Percentiles rank a stretch among this genome's conserved stretches.
These are phyloP conservation scores for Ceratocystiopsis minuta DNA, from an alignment of 2,329 filamentous ascomycete species.

Conservation along the genomic window DNA sequence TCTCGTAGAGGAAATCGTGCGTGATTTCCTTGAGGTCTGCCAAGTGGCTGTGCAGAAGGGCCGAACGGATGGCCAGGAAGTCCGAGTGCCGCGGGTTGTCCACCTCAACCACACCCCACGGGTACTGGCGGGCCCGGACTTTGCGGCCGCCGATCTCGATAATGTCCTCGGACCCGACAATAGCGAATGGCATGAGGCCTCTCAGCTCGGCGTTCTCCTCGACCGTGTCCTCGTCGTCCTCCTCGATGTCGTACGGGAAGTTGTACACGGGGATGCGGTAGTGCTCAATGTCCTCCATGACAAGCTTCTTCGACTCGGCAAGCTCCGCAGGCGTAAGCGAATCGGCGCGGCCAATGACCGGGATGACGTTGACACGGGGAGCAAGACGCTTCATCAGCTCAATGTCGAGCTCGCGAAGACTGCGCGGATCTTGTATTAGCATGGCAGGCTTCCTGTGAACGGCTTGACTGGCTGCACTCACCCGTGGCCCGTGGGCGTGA, in stretches of 20 bases:
- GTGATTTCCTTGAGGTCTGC: constrained; percentile 99
- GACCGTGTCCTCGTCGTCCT: constrained; percentile 97
- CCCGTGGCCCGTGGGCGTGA: constrained; percentile 94
- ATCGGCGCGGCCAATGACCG: constrained; percentile 95
- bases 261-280: constrained; percentile 99
- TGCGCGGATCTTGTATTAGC: constrained; percentile 16
- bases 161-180: constrained; percentile 91
- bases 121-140: constrained; percentile 90
- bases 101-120: constrained; percentile 97
- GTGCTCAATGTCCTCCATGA: constrained; percentile 99
- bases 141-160: constrained; percentile 86
- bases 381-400: constrained; percentile 99
- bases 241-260: constrained; percentile 98
- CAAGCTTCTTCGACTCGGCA: constrained; percentile 97
- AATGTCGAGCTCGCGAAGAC: constrained; percentile 95
- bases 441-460: neutral
- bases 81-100: constrained; percentile 98
- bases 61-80: constrained; percentile 92
- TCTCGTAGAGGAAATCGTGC: constrained; percentile 98
- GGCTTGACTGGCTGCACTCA: constrained; percentile 23
- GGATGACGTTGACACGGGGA: constrained; percentile 95
- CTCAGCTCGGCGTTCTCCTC: constrained; percentile 97
- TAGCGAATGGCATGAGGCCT: constrained; percentile 96
- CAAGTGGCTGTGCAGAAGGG: constrained; percentile 90
- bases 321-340: constrained; percentile 91